Base-by-base conservation (phyloP, 1,284 basidiomycete species). In the Schizophyllum amplum region DNA sequence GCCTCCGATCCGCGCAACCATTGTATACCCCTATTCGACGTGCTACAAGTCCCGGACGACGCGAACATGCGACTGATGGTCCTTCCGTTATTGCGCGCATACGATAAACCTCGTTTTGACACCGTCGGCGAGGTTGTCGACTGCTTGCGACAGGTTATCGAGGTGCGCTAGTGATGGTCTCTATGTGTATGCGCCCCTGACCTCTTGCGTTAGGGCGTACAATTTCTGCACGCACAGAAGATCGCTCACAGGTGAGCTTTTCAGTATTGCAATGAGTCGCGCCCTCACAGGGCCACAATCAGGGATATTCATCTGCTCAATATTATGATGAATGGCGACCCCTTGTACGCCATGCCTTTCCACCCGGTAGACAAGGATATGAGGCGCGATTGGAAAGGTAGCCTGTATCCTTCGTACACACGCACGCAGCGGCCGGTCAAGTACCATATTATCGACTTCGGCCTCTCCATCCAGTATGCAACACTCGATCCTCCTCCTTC, bases 371-470 rank as follows among this genome's bases (percentile, higher is more conserved):
- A 42, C 3, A 9, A 42, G 17, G 17, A 42, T 42, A 42, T 42
- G 33, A 9, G 33, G 13, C 17, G 11, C 33, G 33, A 42, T 17
- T 42, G 33, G 33, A 9, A 17, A 9, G 33, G 33, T 13, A 42
- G 7, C 13, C 11, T 42, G 17, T 9, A 9, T 42, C 33, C 33
- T 17, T 54, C 56, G 53, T 56, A 48, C 13, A 67, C 61, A 15
- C 67, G 73, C 0, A 73, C 72, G 0, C 56, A 60, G 51, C 58
- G 63, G 23, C 68, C 70, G 4, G 63, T 69, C 0, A 69, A 64
- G 53, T 74, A 75, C 54, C 63, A 67, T 60, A 52, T 70, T 22
- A 64, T 69, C 4, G 71, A 71, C 52, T 70, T 69, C 58, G 68
- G 68, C 1, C 33, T 72, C 1, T 70, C 72, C 1, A 59, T 62